Percentiles rank a stretch among this genome's conserved stretches.
Evolutionary conservation across 169 alveolate species (phyloP).

Genomic region (Perkinsus chesapeaki): DNA sequence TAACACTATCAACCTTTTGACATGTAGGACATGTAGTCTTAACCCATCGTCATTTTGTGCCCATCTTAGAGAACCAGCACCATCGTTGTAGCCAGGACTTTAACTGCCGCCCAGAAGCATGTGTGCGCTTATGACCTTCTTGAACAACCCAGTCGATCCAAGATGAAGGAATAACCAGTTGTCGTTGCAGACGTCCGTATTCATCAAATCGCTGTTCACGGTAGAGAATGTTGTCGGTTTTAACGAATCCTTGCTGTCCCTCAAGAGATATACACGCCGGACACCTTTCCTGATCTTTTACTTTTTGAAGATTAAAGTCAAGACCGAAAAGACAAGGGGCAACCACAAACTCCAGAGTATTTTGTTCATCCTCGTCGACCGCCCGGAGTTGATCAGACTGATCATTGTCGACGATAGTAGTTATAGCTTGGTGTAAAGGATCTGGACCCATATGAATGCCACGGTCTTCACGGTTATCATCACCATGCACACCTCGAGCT

Average conservation of each 20-base stretch:
- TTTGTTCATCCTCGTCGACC: not conserved
- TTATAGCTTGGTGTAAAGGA: not conserved
- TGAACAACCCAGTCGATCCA: not conserved
- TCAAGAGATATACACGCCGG: not conserved
- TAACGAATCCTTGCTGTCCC: not conserved
- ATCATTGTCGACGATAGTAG: not conserved
- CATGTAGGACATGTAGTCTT: not conserved
- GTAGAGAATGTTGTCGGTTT: not conserved
- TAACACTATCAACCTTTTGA: no score
- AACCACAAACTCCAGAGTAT: not conserved
- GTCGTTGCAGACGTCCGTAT: not conserved
- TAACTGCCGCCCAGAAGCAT: not conserved
- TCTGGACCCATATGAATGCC: not conserved
- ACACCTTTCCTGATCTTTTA: not conserved
- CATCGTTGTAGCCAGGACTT: not conserved
- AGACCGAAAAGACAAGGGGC: not conserved
- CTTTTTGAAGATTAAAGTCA: not conserved
- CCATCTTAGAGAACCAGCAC: not conserved
- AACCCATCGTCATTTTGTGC: not conserved
- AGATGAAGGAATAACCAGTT: not conserved
- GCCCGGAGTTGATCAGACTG: not conserved
- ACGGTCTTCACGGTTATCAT: not conserved
- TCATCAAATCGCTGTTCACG: not conserved
- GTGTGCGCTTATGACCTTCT: not conserved
- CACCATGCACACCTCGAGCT: not conserved